A percentile compares a stretch with the other conserved stretches of the same genome.
These are phyloP conservation scores for Fusarium tupiense DNA, from an alignment of 2,329 filamentous ascomycete genomes.

Conservation along the genomic window DNA sequence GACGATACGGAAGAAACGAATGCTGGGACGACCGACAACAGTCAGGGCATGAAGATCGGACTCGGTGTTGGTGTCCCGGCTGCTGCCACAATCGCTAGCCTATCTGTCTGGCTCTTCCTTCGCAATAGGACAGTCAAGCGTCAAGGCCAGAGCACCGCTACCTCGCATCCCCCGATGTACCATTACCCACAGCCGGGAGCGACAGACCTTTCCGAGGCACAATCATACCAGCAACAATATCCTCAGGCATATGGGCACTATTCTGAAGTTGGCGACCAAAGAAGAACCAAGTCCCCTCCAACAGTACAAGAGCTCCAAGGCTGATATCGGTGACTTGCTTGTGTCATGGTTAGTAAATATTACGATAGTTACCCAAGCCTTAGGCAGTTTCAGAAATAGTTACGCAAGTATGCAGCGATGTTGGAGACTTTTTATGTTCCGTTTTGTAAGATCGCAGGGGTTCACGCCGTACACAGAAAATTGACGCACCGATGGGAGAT, in stretches of 20 bases:
- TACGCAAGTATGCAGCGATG: background rate
- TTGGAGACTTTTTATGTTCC: background rate
- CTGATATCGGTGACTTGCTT: background rate
- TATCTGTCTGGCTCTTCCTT: slow-evolving; percentile 4
- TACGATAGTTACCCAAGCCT: background rate
- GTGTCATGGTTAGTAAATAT: background rate
- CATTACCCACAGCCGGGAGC: background rate
- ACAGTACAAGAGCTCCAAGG: background rate
- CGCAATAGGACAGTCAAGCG: background rate
- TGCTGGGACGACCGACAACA: background rate
- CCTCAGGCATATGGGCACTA: background rate
- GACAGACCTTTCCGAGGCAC: background rate
- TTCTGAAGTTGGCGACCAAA: background rate
- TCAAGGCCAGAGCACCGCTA: background rate
- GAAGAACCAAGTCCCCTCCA: background rate
- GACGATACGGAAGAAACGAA: background rate
- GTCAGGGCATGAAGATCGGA: slow-evolving; percentile 14
- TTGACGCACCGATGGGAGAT: background rate
- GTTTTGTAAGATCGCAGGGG: background rate
- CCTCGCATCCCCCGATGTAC: background rate
- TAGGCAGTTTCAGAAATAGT: background rate
- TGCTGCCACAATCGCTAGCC: background rate
- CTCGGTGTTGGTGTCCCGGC: slow-evolving; percentile 18
- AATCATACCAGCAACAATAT: background rate
- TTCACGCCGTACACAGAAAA: background rate